Evolutionary conservation across 2,329 filamentous ascomycete genomes (phyloP).

Genomic region (Xylaria sp.): DNA sequence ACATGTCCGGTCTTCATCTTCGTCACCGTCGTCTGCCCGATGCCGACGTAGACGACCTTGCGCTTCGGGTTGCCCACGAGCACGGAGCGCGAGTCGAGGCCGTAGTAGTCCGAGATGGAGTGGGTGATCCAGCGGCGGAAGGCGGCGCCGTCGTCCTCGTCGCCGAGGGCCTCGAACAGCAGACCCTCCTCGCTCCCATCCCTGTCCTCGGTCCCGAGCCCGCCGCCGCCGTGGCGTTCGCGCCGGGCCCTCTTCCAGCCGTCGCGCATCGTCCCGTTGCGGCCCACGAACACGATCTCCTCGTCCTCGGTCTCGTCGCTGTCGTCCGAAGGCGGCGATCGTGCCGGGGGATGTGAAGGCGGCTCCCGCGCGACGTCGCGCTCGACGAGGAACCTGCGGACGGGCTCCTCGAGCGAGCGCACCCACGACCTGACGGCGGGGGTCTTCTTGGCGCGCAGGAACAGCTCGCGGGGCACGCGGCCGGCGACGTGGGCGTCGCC

Average conservation of each 20-base stretch:
- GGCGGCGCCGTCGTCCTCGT: constrained; percentile 71
- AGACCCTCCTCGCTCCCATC: constrained; percentile 64
- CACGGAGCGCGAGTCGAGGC: constrained; percentile 80
- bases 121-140: constrained; percentile 95
- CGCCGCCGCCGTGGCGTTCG: constrained; percentile 55
- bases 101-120: constrained; percentile 90
- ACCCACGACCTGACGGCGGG: constrained; percentile 80
- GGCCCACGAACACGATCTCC: constrained; percentile 88
- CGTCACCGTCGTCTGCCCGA: no score
- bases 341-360: no score
- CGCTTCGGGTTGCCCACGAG: constrained; percentile 70
- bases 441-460: constrained; percentile 76
- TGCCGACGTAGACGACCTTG: constrained; percentile 81
- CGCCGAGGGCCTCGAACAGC: constrained; percentile 78
- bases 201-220: no score
- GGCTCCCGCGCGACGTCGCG: constrained; percentile 47
- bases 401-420: constrained; percentile 81
- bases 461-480: constrained; percentile 77
- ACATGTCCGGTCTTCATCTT: constrained; percentile 34
- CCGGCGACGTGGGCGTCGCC: constrained; percentile 50
- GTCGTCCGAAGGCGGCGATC: constrained; percentile 36
- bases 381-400: constrained; percentile 73
- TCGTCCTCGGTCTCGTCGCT: constrained; percentile 67
- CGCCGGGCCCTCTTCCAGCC: constrained; percentile 54
- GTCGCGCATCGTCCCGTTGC: constrained; percentile 61